Evolutionary conservation across 2,329 filamentous ascomycete species (phyloP).

Genomic region (Tolypocladium endophyticum): DNA sequence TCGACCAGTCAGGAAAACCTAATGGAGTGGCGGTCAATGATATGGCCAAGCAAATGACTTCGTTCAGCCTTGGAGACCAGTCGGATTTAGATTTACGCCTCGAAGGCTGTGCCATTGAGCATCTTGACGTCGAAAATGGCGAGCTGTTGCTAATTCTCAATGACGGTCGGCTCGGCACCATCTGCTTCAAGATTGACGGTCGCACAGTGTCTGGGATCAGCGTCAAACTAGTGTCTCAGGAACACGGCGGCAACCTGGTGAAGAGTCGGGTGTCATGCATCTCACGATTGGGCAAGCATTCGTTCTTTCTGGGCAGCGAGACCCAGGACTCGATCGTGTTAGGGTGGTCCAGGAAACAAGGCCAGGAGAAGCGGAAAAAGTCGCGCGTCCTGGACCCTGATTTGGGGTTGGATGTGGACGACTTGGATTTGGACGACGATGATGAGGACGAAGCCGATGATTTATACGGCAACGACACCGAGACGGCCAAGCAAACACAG

Average conservation of each 20-base stretch:
- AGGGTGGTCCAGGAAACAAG: conserved; percentile 63
- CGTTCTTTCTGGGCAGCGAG: conserved; percentile 79
- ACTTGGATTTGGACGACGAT: conserved; percentile 46
- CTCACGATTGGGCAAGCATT: conserved; percentile 54
- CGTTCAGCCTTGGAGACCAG: conserved; percentile 80
- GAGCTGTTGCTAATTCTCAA: conserved; percentile 77
- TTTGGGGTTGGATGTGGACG: conserved; percentile 37
- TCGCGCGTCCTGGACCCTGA: conserved; percentile 46
- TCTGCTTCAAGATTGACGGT: conserved; percentile 81
- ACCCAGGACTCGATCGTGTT: conserved; percentile 71
- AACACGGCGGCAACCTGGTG: conserved; percentile 54
- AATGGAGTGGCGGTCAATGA: conserved; percentile 89
- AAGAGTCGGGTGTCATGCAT: conserved; percentile 57
- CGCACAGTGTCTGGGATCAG: conserved; percentile 80
- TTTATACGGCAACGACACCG: conserved; percentile 52
- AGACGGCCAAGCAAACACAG: conserved; percentile 41
- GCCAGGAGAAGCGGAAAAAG: conserved; percentile 54
- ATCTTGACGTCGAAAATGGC: conserved; percentile 64
- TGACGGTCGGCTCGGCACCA: conserved; percentile 61
- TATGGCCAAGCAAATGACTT: conserved; percentile 72
- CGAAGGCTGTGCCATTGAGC: conserved; percentile 70
- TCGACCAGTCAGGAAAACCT: conserved; percentile 90
- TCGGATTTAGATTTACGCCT: conserved; percentile 68
- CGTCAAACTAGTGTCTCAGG: conserved; percentile 53
- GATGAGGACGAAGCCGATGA: conserved; percentile 60